Evolutionary conservation across 768 basidiomycete genomes (phyloP), one percentile per base, ranked within the genome.

Genomic region (Coprinopsis marcescibilis): DNA sequence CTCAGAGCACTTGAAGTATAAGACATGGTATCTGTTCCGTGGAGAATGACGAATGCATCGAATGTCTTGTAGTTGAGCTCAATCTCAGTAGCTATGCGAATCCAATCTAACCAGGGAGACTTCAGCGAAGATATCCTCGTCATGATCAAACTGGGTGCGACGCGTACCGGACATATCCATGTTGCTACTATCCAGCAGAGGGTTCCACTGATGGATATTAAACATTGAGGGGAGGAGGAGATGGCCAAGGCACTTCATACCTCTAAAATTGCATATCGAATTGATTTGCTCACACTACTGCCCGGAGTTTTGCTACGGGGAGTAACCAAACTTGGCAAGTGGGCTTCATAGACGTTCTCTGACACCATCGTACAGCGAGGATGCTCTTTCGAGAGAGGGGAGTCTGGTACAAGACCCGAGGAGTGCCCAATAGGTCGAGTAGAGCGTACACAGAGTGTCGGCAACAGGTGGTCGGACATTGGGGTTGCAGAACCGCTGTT

Each of bases 11-110:
- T 91, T 6, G 91, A 80, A 6, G 85, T 85, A 63, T 91, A 94
- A 14, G 82, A 80, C 88, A 93, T 92, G 1, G 89, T 92, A 58
- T 95, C 93, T 8, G 89, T 91, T 26, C 92, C 92, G 58, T 95
- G 92, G 15, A 95, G 66, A 24, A 96, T 70, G 15, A 97, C 81
- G 58, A 97, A 96, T 0, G 89, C 90, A 56, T 97, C 94, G 59
- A 90, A 97, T 25, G 73, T 61, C 5, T 25, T 38, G 58, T 96
- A 96, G 60, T 96, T 96, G 43, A 92, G 80, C 58, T 95, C 91
- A 54, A 97, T 91, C 57, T 97, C 94, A 1, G 81, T 83, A 0
- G 91, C 88, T 26, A 97, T 83, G 7, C 89, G 76, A 54, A 92
- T 84, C 90, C 91, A 94, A 57, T 92, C 91, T 88, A n/a, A n/a